These are phyloP conservation scores for Batkoa obscura DNA, from an alignment of 371 early-diverging fungal species.

Conservation along the genomic window DNA sequence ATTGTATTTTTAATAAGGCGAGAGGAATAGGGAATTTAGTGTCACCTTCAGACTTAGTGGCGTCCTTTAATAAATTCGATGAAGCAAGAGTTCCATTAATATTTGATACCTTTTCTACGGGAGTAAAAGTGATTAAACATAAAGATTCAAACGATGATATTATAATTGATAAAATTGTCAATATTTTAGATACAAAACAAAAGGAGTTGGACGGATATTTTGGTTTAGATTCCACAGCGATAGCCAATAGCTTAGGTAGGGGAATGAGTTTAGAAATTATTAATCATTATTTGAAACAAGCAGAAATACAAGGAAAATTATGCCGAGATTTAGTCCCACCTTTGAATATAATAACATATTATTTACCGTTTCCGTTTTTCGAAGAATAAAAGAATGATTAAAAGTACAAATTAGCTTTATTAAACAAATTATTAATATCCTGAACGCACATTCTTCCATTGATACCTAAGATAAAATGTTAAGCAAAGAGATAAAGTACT, in stretches of 20 bases:
- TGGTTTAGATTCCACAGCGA: background rate
- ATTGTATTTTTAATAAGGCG: slow-evolving; percentile 1
- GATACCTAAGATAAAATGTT: background rate
- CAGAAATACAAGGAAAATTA: background rate
- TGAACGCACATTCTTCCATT: background rate
- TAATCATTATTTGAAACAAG: background rate
- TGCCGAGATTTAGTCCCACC: background rate
- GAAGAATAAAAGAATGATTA: no score
- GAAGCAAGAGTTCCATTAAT: background rate
- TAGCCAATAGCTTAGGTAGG: background rate
- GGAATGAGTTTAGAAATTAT: background rate
- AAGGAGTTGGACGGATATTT: no score
- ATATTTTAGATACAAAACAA: background rate
- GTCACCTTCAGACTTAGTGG: background rate
- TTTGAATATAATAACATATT: background rate
- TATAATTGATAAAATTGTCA: background rate
- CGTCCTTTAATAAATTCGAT: background rate
- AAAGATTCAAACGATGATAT: background rate
- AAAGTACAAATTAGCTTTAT: no score
- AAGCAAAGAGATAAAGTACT: background rate
- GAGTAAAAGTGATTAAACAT: background rate
- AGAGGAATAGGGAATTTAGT: background rate
- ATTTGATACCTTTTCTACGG: background rate
- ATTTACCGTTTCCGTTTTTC: background rate
- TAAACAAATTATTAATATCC: no score